Base-by-base conservation (phyloP, 768 basidiomycete species). In the Lactarius sanguifluus region DNA sequence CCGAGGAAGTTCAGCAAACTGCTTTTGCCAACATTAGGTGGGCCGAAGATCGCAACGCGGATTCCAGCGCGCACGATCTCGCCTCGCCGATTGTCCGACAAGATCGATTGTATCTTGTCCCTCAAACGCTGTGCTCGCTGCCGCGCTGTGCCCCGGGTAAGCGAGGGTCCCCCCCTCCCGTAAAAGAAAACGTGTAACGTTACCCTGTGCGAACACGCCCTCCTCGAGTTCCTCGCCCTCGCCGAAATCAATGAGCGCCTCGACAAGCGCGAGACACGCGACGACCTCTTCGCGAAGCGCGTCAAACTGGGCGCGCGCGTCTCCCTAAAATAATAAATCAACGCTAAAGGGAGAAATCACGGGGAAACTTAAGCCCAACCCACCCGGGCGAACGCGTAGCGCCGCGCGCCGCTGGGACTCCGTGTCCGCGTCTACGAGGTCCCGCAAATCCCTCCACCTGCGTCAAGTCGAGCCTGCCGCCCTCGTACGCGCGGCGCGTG, bases 21-120 rank as follows among this genome's bases (percentile, higher is more conserved):
- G 72, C 92, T 94, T 78, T 96, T 97, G n/a, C 94, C 95, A 1
- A 90, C 93, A 71, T 97, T 97, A 0, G 95, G 92, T 28, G 94
- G 92, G 1, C 94, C 94, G 72, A 95, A 94, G 45, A 97, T 95
- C 16, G 91, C 89, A 10, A 96, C 80, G 55, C 85, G 86, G 57
- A 96, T 84, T 2, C 94, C 95, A 1, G 86, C 85, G 15, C 92
- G 86, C 66, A 95, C 78, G 59, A 96, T 86, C 74, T 96, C 94
- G 0, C 94, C 93, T 41, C 89, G 81, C 23, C 88, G 84, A 57
- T 83, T 85, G 75, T 95, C 93, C 6, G 82, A 75, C 1, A 96
- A 78, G 63, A 91, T 85, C 0, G 70, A 73, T 38, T 76, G 75
- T 50, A 96, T 90, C 36, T 74, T 78, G 0, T 73, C 64, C 50